These are phyloP conservation scores for Pichia phayaonensis DNA, from an alignment of 805 yeast genomes.

Conservation along the genomic window DNA sequence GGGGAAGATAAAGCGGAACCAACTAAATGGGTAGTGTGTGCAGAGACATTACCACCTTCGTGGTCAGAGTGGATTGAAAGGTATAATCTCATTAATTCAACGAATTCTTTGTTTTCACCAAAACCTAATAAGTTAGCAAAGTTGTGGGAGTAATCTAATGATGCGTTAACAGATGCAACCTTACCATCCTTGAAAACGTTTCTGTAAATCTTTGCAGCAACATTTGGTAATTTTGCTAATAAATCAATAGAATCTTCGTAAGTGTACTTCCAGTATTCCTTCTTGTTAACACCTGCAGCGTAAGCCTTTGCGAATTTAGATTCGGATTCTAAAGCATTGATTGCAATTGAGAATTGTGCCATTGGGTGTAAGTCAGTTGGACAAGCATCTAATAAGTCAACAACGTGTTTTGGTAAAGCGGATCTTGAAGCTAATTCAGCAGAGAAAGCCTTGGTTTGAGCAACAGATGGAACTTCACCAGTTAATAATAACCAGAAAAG, in stretches of 20 bases:
- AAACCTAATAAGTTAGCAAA: slow-evolving; percentile 51
- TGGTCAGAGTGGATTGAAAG: slow-evolving; percentile 79
- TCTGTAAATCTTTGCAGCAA: slow-evolving; percentile 79
- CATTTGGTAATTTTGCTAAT: slow-evolving; percentile 73
- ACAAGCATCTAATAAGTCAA: slow-evolving; percentile 60
- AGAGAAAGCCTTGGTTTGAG: slow-evolving; percentile 63
- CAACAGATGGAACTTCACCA: slow-evolving; percentile 72
- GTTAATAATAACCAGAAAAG: slow-evolving; percentile 76
- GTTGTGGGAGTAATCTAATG: slow-evolving; percentile 61
- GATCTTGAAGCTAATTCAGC: slow-evolving; percentile 76
- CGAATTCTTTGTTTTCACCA: slow-evolving; percentile 58
- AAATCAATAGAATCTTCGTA: slow-evolving; percentile 75
- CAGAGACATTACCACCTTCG: slow-evolving; percentile 87
- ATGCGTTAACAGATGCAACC: slow-evolving; percentile 40
- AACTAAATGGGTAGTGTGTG: slow-evolving; percentile 79
- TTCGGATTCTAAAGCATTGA: slow-evolving; percentile 74
- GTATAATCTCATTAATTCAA: slow-evolving; percentile 74
- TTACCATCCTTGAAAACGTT: slow-evolving; percentile 81
- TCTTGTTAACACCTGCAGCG: slow-evolving; percentile 75
- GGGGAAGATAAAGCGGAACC: slow-evolving; percentile 80
- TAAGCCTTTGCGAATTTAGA: slow-evolving; percentile 80
- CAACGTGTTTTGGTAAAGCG: slow-evolving; percentile 70
- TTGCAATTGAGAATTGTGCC: slow-evolving; percentile 84
- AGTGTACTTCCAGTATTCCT: slow-evolving; percentile 78
- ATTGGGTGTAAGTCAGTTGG: slow-evolving; percentile 79